These are phyloP conservation scores for Serendipita sp. DNA, from an alignment of 768 basidiomycete species.

Conservation along the genomic window DNA sequence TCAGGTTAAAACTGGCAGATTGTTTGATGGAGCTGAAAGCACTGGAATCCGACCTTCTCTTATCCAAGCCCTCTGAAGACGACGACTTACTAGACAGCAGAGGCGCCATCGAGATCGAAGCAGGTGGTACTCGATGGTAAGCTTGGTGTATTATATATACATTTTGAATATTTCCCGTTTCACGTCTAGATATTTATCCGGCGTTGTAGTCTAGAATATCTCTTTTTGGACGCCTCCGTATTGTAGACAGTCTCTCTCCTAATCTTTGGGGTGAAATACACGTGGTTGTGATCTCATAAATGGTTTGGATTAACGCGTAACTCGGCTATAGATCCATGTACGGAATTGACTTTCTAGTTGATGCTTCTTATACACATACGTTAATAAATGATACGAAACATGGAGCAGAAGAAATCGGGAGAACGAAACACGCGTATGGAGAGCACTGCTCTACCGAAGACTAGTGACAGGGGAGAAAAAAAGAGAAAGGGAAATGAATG, in stretches of 20 bases:
- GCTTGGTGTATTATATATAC: too few relatives aligned
- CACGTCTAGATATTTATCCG: background rate
- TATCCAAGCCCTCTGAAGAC: background rate
- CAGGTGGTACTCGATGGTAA: background rate
- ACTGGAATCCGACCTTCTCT: background rate
- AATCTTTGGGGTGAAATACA: background rate
- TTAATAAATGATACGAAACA: background rate
- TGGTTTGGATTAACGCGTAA: background rate
- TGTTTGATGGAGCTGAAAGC: conserved; percentile 48
- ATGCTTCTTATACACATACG: background rate
- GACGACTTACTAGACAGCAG: background rate
- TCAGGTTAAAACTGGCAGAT: conserved; percentile 43
- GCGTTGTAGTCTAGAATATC: background rate
- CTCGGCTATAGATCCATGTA: background rate
- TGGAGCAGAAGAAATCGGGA: background rate
- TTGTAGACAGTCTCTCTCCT: background rate
- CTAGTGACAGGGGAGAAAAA: too few relatives aligned
- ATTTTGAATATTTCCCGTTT: background rate
- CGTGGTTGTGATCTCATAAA: background rate
- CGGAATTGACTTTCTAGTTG: background rate
- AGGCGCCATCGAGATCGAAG: background rate
- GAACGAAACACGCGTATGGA: too few relatives aligned
- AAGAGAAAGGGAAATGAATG: too few relatives aligned
- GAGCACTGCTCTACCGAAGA: too few relatives aligned
- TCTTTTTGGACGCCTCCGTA: background rate